These are phyloP conservation scores for Amanita subjunquillea DNA, from an alignment of 768 basidiomycete genomes.

Conservation along the genomic window DNA sequence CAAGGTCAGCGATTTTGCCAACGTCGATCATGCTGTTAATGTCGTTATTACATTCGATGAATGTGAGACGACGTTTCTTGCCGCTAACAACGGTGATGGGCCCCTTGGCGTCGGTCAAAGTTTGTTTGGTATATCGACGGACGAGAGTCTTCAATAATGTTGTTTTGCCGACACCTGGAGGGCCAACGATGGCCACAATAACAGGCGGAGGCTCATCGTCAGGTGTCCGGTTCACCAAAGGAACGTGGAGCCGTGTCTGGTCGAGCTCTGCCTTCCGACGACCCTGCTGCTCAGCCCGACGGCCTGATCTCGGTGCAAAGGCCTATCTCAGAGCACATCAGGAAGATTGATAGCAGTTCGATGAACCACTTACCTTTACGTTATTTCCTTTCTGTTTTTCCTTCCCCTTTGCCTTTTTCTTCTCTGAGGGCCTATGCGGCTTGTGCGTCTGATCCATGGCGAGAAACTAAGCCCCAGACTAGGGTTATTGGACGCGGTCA, in stretches of 20 bases:
- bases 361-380: constrained; percentile 57
- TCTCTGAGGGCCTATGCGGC: constrained; percentile 71
- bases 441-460: constrained; percentile 74
- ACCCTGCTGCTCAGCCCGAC: constrained; percentile 81
- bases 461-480: not conserved
- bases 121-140: constrained; percentile 89
- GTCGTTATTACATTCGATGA: constrained; percentile 96
- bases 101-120: constrained; percentile 78
- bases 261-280: constrained; percentile 87
- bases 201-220: constrained; percentile 88
- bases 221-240: constrained; percentile 90
- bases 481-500: constrained; percentile 5
- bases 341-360: not conserved
- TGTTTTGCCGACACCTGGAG: constrained; percentile 94
- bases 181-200: constrained; percentile 90
- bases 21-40: constrained; percentile 98
- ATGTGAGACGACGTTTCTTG: constrained; percentile 88
- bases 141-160: constrained; percentile 89
- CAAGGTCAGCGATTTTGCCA: constrained; percentile 92
- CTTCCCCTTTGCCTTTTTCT: constrained; percentile 66
- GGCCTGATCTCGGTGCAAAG: constrained; percentile 87
- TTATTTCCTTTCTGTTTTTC: constrained; percentile 74
- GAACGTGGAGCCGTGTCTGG: constrained; percentile 92
- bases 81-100: constrained; percentile 93
- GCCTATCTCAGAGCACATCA: constrained; percentile 43